Percentiles rank a stretch among this genome's conserved stretches.
Evolutionary conservation across 768 basidiomycete species (phyloP).

Genomic region (Grammothele lineata): DNA sequence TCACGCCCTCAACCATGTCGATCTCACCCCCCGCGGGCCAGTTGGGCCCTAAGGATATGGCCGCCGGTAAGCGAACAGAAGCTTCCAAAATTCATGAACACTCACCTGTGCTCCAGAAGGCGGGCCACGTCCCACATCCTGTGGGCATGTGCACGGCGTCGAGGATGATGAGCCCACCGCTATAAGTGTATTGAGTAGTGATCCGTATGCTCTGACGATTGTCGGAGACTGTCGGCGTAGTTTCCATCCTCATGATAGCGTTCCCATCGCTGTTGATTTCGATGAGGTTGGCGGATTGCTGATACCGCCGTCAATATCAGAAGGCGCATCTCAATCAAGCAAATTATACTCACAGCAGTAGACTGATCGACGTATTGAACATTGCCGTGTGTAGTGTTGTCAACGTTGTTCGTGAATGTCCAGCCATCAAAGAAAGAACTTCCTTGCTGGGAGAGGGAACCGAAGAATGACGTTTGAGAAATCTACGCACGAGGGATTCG

Average conservation of each 20-base stretch:
- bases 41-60: slow-evolving; percentile 42
- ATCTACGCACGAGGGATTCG: background rate
- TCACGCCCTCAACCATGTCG: slow-evolving; percentile 81
- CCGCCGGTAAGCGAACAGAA: too few species aligned
- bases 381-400: slow-evolving; percentile 68
- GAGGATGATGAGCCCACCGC: slow-evolving; percentile 69
- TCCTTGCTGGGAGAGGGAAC: slow-evolving; percentile 42
- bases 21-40: slow-evolving; percentile 75
- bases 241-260: slow-evolving; percentile 87
- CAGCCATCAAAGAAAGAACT: slow-evolving; percentile 78
- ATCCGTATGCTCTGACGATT: slow-evolving; percentile 79
- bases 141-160: slow-evolving; percentile 88
- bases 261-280: slow-evolving; percentile 67
- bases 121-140: slow-evolving; percentile 86
- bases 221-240: slow-evolving; percentile 63
- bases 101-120: slow-evolving; percentile 38
- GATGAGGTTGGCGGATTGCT: slow-evolving; percentile 57
- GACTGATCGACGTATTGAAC: slow-evolving; percentile 64
- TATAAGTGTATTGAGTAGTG: slow-evolving; percentile 54
- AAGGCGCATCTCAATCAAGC: background rate
- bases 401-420: slow-evolving; percentile 61
- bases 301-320: background rate
- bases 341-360: slow-evolving; percentile 50
- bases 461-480: background rate
- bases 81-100: slow-evolving; percentile 1